These are phyloP conservation scores for Saccharomyces hybrid DNA, from an alignment of 1,139 yeast species.

Conservation along the genomic window DNA sequence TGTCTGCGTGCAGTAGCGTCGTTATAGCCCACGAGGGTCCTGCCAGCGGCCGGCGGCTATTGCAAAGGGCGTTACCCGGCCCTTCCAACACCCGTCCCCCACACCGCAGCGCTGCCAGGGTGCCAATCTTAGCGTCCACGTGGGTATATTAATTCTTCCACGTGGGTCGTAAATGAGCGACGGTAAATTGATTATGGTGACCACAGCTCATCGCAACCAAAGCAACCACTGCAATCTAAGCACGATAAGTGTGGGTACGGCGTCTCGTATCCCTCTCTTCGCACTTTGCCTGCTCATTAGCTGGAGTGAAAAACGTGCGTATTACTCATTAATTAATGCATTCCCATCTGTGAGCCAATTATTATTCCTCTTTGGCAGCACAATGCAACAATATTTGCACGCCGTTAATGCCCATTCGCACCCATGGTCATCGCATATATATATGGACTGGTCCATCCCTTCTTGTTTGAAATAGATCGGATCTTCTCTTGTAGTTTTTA, in stretches of 20 bases:
- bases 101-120: not conserved
- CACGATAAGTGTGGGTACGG: not conserved
- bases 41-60: not conserved
- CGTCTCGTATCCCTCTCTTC: not conserved
- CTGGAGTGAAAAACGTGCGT: not conserved
- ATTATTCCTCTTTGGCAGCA: not conserved
- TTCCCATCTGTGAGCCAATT: not conserved
- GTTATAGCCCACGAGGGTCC: not conserved
- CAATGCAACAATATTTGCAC: not conserved
- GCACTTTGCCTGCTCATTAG: not conserved
- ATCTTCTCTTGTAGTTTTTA: not conserved
- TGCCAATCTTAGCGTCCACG: not conserved
- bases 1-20: not conserved
- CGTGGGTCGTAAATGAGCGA: not conserved
- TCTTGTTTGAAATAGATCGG: not conserved
- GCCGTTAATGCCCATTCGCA: too few species aligned
- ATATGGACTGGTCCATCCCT: not conserved
- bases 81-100: not conserved
- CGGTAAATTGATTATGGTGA: not conserved
- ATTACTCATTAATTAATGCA: not conserved
- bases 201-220: not conserved
- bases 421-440: not conserved
- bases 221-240: not conserved
- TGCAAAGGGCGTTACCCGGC: not conserved
- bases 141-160: not conserved